Evolutionary conservation across 2,329 filamentous ascomycete species (phyloP), one percentile per base, ranked within the genome.

Genomic region (Ophiosphaerella herpotricha): DNA sequence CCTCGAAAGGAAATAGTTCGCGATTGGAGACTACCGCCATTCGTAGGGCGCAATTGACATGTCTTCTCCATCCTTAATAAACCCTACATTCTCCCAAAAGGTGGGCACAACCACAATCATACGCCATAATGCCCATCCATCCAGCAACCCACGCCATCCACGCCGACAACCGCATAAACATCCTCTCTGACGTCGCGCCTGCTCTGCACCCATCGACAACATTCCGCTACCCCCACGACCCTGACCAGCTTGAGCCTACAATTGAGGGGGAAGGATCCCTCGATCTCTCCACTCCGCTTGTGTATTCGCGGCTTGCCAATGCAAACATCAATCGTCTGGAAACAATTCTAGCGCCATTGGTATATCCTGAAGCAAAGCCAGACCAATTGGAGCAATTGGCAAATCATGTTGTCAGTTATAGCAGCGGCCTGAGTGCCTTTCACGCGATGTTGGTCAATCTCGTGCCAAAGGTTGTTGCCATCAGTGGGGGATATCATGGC

Each of bases 181-280:
- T 80, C 31, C 84, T 89, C 60, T 80, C 85, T 43, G 91, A 94
- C 68, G 88, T 97, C 47, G 91, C 93, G 11, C 93, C 94, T 51
- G 85, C 93, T 4, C 80, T 97, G 67, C 93, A 97, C 72, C 85
- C 95, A 57, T 91, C 91, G 54, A 97, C 93, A 11, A 97, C 91
- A 13, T 97, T 91, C 75, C 86, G 90, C 61, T 97, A 97, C 73
- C 78, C 81, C 24, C 75, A 79, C 45, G 82, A 96, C 68, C 89
- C 91, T 2, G 81, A 85, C 5, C 71, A 84, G 24, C 82, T 96
- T 39, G 60, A 77, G 7, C 78, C 81, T 2, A 71, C 74, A 12
- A 67, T 75, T 54, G 70, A 63, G 23, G 58, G 88, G 24, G 86
- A 42, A 47, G 60, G 63, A 46, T 55, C 57, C 39, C 46, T 67